These are phyloP conservation scores for Huntiella savannae DNA, from an alignment of 2,329 filamentous ascomycete species.

Conservation along the genomic window DNA sequence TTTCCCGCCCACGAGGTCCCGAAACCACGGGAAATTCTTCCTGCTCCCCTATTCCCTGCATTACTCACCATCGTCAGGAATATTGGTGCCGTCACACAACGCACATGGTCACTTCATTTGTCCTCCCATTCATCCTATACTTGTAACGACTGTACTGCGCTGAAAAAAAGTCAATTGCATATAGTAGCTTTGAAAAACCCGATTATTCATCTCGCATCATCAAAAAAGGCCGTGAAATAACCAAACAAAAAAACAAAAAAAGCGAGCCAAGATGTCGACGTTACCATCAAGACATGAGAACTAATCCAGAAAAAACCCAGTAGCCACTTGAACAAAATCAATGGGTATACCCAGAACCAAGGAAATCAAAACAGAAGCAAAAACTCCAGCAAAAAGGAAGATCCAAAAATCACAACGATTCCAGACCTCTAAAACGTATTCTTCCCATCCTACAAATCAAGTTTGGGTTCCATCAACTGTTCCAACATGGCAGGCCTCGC, in stretches of 20 bases:
- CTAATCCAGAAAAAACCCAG: background rate
- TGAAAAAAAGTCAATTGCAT: too few relatives aligned
- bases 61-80: too few relatives aligned
- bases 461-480: conserved; percentile 6
- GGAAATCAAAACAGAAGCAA: conserved; percentile 3
- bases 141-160: too few relatives aligned
- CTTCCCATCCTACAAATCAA: background rate
- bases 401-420: conserved; percentile 3
- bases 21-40: too few relatives aligned
- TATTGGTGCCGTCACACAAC: too few relatives aligned
- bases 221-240: background rate
- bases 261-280: background rate
- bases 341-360: background rate
- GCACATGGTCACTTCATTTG: too few relatives aligned
- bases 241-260: background rate
- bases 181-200: too few relatives aligned
- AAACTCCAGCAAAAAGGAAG: background rate
- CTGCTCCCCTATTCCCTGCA: too few relatives aligned
- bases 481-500: background rate
- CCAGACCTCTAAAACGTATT: background rate
- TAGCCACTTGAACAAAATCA: background rate
- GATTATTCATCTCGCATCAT: background rate
- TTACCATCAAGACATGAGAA: too few relatives aligned
- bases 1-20: too few relatives aligned
- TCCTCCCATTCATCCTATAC: too few relatives aligned